Evolutionary conservation across 2,329 filamentous ascomycete species (phyloP), one percentile per base, ranked within the genome.

Genomic region (Trichoderma harzianum): DNA sequence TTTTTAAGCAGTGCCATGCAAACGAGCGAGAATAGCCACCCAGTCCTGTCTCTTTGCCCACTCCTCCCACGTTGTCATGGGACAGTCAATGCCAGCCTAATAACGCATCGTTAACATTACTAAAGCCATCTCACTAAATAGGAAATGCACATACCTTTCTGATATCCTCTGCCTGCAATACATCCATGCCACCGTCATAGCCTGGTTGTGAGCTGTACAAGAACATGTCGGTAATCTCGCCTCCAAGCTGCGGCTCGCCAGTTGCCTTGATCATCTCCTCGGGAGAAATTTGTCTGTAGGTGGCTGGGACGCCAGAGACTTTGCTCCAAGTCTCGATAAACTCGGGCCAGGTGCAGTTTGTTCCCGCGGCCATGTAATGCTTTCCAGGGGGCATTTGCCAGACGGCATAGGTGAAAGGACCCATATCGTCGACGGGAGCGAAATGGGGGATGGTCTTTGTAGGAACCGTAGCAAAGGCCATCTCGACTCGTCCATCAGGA

Each of bases 321-420:
- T 78, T 73, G 16, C 80, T 79, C 84, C 85, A 87, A 0, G 81
- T 77, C 21, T 78, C 74, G 10, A 85, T 81, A 74, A 81, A 87
- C 8, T 86, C 84, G 5, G 79, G 73, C 84, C 84, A 87, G 34
- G 79, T 85, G 75, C 83, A 84, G 5, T 77, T 80, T 4, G 83
- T 81, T 2, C 85, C 84, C 34, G 79, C 83, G 0, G 85, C 85
- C 81, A 87, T 85, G 75, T 86, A 87, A 1, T 78, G 76, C 61
- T 84, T 84, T 1, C 85, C 84, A 0, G 85, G 81, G 0, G 84
- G 82, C 83, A 86, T 85, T 72, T 86, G 82, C 60, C 80, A 82
- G 1, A 87, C 84, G 12, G 84, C 85, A 64, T 85, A 86, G 16
- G 82, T 81, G 64, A 86, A 86, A 74, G 79, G 83, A 0, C 85